These are phyloP conservation scores for Aspergillus ruber DNA, from an alignment of 2,329 filamentous ascomycete species.

Conservation along the genomic window DNA sequence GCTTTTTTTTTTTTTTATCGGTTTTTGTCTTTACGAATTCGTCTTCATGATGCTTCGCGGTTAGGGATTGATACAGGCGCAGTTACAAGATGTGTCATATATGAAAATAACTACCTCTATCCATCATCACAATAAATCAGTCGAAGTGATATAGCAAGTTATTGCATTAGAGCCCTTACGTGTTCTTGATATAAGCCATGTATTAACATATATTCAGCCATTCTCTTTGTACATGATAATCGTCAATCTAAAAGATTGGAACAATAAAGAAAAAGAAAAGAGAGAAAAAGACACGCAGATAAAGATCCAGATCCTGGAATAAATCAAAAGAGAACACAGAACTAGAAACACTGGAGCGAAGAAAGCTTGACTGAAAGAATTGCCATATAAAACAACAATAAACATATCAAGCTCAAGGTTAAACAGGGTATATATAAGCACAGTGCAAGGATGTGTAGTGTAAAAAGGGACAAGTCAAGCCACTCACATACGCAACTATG, in stretches of 20 bases:
- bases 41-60: background rate
- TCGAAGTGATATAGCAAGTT: background rate
- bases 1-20: background rate
- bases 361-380: background rate
- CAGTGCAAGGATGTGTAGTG: conserved; percentile 1
- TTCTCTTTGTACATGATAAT: background rate
- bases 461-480: conserved; percentile 2
- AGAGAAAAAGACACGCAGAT: background rate
- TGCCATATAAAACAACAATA: background rate
- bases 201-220: background rate
- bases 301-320: background rate
- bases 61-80: background rate
- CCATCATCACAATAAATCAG: background rate
- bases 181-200: background rate
- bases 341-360: background rate
- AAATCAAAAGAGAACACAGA: background rate
- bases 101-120: background rate
- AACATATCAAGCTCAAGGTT: background rate
- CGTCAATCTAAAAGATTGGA: background rate
- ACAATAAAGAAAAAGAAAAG: background rate
- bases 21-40: background rate
- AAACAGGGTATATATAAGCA: conserved; percentile 7
- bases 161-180: no score
- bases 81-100: background rate
- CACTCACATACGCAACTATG: conserved; percentile 3